Conservation (phyloP, 305 asterid species). For the Rubia balearica region DNA sequence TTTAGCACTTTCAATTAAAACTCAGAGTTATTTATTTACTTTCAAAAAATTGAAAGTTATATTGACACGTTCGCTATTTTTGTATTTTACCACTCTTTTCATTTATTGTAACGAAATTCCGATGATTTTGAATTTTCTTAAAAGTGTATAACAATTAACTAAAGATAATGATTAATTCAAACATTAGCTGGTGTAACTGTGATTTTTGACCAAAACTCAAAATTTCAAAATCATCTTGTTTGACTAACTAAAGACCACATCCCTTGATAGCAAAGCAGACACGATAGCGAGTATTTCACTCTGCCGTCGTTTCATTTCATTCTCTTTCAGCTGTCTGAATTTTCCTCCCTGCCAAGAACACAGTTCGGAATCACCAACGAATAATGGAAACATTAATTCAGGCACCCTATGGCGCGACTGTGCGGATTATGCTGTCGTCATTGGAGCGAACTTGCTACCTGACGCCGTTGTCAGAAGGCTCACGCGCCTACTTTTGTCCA, state of each 20-base stretch:
- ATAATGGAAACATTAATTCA: constrained; percentile 34
- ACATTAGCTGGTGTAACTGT: too few species aligned
- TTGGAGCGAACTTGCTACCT: constrained; percentile 79
- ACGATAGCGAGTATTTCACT: not conserved
- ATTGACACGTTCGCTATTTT: too few species aligned
- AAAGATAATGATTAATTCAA: too few species aligned
- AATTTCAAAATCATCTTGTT: not conserved
- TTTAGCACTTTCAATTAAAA: too few species aligned
- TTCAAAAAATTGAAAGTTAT: too few species aligned
- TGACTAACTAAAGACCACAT: not conserved
- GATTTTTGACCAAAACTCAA: too few species aligned
- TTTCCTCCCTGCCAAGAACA: not conserved
- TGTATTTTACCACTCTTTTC: too few species aligned
- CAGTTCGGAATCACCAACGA: not conserved
- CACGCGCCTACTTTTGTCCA: constrained; percentile 59
- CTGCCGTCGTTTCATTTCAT: not conserved
- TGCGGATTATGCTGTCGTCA: constrained; percentile 57
- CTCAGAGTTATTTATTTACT: too few species aligned
- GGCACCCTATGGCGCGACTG: constrained; percentile 56
- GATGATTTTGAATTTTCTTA: too few species aligned
- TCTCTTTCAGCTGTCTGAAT: not conserved
- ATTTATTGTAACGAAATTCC: too few species aligned
- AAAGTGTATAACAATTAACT: too few species aligned
- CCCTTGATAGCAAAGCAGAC: not conserved
- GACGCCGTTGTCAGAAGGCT: constrained; percentile 72